Conservation (phyloP, 2,329 filamentous ascomycete species). For the Aspergillus sp. region DNA sequence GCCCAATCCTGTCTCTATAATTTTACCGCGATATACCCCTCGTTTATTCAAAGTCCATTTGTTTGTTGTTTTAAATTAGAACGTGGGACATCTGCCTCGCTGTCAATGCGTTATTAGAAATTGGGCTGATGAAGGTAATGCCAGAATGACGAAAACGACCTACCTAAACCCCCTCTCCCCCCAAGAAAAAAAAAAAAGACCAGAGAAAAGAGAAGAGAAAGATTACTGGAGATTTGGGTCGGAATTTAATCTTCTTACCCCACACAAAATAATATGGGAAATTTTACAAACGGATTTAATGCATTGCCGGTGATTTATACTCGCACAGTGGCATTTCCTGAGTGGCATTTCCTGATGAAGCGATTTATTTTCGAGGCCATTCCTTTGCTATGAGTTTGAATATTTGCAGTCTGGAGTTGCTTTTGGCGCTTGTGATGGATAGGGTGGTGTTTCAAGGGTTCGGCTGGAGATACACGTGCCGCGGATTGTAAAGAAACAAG, state of each 20-base stretch:
- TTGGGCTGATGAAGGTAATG: constrained; percentile 1
- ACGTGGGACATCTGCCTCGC: not conserved
- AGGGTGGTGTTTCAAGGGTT: constrained; percentile 1
- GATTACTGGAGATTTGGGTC: not conserved
- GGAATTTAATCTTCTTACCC: not conserved
- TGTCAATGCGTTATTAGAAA: not conserved
- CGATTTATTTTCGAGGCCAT: not conserved
- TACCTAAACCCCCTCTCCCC: no score
- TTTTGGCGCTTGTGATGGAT: not conserved
- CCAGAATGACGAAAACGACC: not conserved
- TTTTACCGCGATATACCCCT: constrained; percentile 7
- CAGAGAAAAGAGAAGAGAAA: not conserved
- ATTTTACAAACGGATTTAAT: not conserved
- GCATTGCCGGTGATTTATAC: constrained; percentile 2
- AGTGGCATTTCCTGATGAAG: not conserved
- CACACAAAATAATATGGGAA: not conserved
- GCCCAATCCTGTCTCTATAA: not conserved
- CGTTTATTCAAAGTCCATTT: not conserved
- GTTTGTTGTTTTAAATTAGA: not conserved
- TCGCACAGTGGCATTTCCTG: not conserved
- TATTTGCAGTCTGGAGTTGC: not conserved
- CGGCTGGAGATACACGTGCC: not conserved
- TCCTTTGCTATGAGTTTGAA: not conserved
- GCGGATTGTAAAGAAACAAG: constrained; percentile 9
- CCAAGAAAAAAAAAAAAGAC: not conserved